Conservation (phyloP, 1,139 yeast species). For the Hyphopichia wangnamkhiaoensis region DNA sequence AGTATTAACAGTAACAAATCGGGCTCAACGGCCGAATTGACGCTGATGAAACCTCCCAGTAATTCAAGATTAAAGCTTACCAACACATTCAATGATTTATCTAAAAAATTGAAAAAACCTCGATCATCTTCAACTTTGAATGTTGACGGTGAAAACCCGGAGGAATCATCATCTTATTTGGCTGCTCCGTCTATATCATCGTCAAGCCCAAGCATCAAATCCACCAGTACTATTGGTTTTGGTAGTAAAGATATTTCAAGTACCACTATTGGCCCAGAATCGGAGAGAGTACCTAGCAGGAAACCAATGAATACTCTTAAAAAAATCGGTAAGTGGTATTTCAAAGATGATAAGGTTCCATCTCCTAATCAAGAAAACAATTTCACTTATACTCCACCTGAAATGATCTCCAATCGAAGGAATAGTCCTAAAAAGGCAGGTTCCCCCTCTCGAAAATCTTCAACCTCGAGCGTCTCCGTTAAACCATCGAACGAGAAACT, state of each 20-base stretch:
- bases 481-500: no score
- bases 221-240: conserved; percentile 1
- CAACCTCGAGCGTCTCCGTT: not conserved
- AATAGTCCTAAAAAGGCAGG: conserved; percentile 27
- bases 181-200: not conserved
- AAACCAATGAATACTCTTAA: conserved; percentile 41
- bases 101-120: conserved; percentile 33
- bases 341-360: conserved; percentile 42
- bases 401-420: conserved; percentile 64
- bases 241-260: conserved; percentile 2
- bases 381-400: conserved; percentile 52
- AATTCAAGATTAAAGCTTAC: conserved; percentile 17
- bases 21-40: conserved; percentile 4
- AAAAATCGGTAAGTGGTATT: conserved; percentile 72
- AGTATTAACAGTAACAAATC: not conserved
- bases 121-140: conserved; percentile 17
- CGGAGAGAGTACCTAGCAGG: no score
- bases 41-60: not conserved
- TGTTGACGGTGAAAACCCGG: not conserved
- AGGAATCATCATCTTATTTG: no score
- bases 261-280: no score
- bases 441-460: conserved; percentile 3
- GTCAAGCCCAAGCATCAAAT: not conserved
- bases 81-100: conserved; percentile 35
- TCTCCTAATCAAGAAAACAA: conserved; percentile 12